phyloP scores from a whole-genome alignment of 345 rosid genomes.

The Turritis glabra region DNA sequence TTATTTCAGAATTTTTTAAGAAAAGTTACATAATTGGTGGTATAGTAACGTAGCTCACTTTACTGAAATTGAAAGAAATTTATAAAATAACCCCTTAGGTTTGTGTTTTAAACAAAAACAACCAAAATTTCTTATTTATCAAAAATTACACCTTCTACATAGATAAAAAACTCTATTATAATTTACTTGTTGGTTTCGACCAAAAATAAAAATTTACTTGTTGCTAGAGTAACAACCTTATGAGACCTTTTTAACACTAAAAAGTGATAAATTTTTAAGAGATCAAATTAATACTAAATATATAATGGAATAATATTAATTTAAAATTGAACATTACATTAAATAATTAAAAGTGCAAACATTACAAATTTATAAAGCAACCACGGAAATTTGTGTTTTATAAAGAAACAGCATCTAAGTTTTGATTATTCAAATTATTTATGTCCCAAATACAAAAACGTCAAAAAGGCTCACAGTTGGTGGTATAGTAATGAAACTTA shows the following conservation, averaged over 20 bases:
- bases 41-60: too few species aligned
- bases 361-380: not conserved
- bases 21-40: too few species aligned
- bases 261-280: not conserved
- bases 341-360: not conserved
- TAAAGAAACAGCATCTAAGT: not conserved
- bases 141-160: not conserved
- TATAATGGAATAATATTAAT: too few species aligned
- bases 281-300: not conserved
- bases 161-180: too few species aligned
- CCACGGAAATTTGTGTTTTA: not conserved
- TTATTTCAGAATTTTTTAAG: not conserved
- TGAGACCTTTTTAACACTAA: not conserved
- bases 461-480: not conserved
- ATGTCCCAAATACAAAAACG: not conserved
- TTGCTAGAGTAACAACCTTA: not conserved
- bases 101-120: not conserved
- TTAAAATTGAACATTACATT: not conserved
- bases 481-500: not conserved
- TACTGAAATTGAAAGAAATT: not conserved
- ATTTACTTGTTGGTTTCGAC: too few species aligned
- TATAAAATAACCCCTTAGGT: not conserved
- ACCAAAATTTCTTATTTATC: not conserved
- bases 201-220: not conserved
- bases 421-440: too few species aligned